Evolutionary conservation across 176 grass and related monocot genomes (phyloP), one percentile per base, ranked within the genome.

Genomic region (Avena eriantha): DNA sequence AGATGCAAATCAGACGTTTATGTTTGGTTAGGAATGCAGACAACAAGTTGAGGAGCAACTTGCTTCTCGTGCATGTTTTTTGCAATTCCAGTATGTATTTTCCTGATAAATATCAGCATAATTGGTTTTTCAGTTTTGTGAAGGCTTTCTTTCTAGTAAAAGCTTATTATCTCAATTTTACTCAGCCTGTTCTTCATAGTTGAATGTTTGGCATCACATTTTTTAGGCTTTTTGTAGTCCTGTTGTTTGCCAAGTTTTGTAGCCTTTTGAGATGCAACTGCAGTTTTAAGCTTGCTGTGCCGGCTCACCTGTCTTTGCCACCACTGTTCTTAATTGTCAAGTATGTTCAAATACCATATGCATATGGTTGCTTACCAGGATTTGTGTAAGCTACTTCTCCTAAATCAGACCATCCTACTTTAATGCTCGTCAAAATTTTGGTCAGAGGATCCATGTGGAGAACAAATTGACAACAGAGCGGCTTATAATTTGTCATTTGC

Each of bases 251-350:
- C 45, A 43, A 53, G 2, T 71, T 29, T 29, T 41, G 39, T 41
- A 41, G 60, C 60, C 60, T 26, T 76, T 78, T 73, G 31, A 24
- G 21, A 49, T 79, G 75, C 8, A 49, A 58, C 22, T 53, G 61
- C 23, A 46, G 24, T 85, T 57, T 68, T 84, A 17, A 33, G 21
- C 43, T 82, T 55, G 56, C 29, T 50, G 41, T 17, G 7, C 45
- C 8, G 45, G 45, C 45, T 7, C 0, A 3, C 26, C 55, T 51
- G 35, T 48, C 24, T 75, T 59, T 75, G 56, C 9, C 2, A 46
- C 8, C 11, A 1, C 5, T 8, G 19, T 14, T 13, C 33, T 58
- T 78, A 15, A 57, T 41, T 41, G 1, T 22, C 12, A 57, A 13
- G 13, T 68, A 15, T n/a, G 22, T 10, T 58, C 10, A 31, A 9